Evolutionary conservation across 495 filamentous ascomycete genomes (phyloP).

Genomic region (Aspergillus baeticus): DNA sequence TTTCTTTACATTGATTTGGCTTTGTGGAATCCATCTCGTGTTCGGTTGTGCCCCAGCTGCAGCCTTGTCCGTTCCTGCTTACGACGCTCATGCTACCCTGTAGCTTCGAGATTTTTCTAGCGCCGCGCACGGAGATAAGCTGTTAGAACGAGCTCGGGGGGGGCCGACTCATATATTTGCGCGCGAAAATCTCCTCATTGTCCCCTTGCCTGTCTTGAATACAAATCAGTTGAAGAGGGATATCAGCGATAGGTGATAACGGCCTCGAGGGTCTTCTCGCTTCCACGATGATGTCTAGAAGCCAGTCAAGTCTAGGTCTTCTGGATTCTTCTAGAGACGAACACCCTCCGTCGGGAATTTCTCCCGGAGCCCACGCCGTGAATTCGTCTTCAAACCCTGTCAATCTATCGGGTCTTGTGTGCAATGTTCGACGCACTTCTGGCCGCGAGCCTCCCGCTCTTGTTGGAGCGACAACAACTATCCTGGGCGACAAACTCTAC

Average conservation of each 20-base stretch:
- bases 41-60: background rate
- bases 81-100: constrained; percentile 21
- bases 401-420: constrained; percentile 84
- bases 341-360: constrained; percentile 26
- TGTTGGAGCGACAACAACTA: constrained; percentile 92
- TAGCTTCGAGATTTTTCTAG: constrained; percentile 17
- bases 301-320: constrained; percentile 45
- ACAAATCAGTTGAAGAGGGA: background rate
- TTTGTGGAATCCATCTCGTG: background rate
- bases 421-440: constrained; percentile 89
- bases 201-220: background rate
- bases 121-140: constrained; percentile 15
- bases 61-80: constrained; percentile 12
- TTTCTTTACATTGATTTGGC: background rate
- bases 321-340: constrained; percentile 38
- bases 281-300: constrained; percentile 44
- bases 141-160: background rate
- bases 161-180: too few relatives aligned
- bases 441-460: constrained; percentile 87
- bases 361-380: constrained; percentile 33
- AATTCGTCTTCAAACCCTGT: constrained; percentile 46
- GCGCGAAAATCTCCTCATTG: too few relatives aligned
- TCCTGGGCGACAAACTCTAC: constrained; percentile 90
- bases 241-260: background rate
- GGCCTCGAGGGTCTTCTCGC: constrained; percentile 3